Evolutionary conservation across 2,329 filamentous ascomycete species (phyloP).

Genomic region (Triangularia verruculosa): DNA sequence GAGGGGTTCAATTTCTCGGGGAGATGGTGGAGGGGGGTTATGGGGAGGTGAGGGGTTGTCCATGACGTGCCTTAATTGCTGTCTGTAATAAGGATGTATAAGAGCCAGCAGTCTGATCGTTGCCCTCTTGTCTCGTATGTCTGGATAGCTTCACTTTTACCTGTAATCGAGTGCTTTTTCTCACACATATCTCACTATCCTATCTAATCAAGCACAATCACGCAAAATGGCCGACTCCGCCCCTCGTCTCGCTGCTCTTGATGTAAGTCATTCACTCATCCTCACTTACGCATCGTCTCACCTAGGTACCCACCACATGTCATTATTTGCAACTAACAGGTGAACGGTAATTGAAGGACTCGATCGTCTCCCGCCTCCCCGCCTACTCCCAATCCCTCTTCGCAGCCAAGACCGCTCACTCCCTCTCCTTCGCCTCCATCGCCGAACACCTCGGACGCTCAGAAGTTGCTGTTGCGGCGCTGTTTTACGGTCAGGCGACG

Average conservation of each 20-base stretch:
- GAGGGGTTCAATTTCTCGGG: no score
- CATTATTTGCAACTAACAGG: no score
- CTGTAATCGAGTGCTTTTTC: no score
- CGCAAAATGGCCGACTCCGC: constrained; percentile 28
- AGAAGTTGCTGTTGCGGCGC: constrained; percentile 79
- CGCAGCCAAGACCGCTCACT: constrained; percentile 71
- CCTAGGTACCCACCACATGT: background rate
- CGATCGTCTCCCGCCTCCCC: constrained; percentile 67
- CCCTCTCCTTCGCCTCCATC: constrained; percentile 77
- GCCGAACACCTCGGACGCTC: constrained; percentile 69
- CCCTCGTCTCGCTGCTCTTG: constrained; percentile 34
- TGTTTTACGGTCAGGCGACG: constrained; percentile 77
- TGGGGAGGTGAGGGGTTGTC: background rate
- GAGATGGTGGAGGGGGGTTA: no score
- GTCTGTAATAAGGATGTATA: background rate
- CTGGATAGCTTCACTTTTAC: no score
- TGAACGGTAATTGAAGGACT: no score
- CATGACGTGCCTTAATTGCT: background rate
- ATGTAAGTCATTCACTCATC: constrained; percentile 35
- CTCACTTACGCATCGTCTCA: no score
- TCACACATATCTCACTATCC: background rate
- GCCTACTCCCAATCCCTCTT: constrained; percentile 71
- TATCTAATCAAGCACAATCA: constrained; percentile 7
- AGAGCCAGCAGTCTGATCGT: background rate
- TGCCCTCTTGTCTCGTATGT: no score